Evolutionary conservation across 2,329 filamentous ascomycete species (phyloP).

Genomic region (Nigrospora oryzae): DNA sequence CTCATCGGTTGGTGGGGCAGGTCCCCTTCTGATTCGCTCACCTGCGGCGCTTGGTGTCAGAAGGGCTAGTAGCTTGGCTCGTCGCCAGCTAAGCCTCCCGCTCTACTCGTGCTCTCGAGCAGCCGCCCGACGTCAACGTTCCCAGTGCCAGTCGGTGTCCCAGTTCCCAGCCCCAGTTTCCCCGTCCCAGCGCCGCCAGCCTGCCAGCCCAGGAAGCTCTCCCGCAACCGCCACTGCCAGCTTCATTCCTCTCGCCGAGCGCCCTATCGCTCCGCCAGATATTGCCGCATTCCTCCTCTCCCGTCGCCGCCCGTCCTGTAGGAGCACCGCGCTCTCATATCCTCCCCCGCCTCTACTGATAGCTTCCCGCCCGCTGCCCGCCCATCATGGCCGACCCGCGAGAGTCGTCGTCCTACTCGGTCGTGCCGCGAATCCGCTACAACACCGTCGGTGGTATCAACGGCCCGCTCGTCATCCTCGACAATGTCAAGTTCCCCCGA

Average conservation of each 20-base stretch:
- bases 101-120: no score
- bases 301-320: background rate
- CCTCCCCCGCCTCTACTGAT: constrained; percentile 1
- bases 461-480: constrained; percentile 92
- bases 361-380: background rate
- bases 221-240: background rate
- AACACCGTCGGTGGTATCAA: constrained; percentile 98
- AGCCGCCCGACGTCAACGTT: constrained; percentile 1
- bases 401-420: constrained; percentile 51
- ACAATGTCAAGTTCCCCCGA: constrained; percentile 96
- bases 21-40: no score
- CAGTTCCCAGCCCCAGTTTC: background rate
- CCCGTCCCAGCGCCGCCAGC: no score
- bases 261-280: background rate
- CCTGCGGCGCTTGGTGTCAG: no score
- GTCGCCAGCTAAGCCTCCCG: no score
- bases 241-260: background rate
- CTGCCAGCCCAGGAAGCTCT: no score
- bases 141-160: background rate
- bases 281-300: background rate
- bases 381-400: constrained; percentile 44
- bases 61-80: no score
- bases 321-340: constrained; percentile 5
- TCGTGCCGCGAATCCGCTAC: constrained; percentile 67
- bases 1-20: no score